These are phyloP conservation scores for Sanghuangporus weigelae DNA, from an alignment of 1,284 basidiomycete genomes.

Conservation along the genomic window DNA sequence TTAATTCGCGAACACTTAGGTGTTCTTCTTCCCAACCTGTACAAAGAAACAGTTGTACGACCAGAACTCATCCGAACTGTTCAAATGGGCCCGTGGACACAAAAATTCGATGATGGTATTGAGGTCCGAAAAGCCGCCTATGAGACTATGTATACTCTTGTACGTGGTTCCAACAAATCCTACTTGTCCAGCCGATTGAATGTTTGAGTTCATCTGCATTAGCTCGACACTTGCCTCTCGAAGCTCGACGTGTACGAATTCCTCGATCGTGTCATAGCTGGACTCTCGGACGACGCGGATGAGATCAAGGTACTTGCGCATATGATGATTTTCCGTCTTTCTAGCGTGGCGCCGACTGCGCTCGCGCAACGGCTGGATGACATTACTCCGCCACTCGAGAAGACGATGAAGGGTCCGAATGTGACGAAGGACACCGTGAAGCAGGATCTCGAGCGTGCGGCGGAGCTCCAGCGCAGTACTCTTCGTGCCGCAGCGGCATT, in stretches of 20 bases:
- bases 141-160: constrained; percentile 95
- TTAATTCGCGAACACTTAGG: constrained; percentile 83
- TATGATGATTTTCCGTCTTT: constrained; percentile 90
- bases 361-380: constrained; percentile 87
- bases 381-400: constrained; percentile 74
- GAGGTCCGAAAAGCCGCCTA: constrained; percentile 95
- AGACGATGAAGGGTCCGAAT: constrained; percentile 87
- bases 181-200: background rate
- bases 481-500: constrained; percentile 84
- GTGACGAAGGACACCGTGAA: constrained; percentile 94
- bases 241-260: constrained; percentile 86
- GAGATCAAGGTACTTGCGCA: constrained; percentile 97
- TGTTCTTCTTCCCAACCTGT: constrained; percentile 76
- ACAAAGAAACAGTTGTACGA: constrained; percentile 80
- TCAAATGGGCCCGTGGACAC: constrained; percentile 98
- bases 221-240: constrained; percentile 87
- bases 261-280: constrained; percentile 76
- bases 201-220: constrained; percentile 16
- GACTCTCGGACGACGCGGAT: constrained; percentile 86
- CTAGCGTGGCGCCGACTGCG: constrained; percentile 77
- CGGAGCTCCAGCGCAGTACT: constrained; percentile 86
- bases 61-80: constrained; percentile 85
- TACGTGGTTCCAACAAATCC: constrained; percentile 33
- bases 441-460: constrained; percentile 92
- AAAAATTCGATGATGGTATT: constrained; percentile 90